Percentiles rank a stretch among this genome's conserved stretches.
Conservation (phyloP, 352 stramenopile genomes). For the Hyaloperonospora brassicae region DNA sequence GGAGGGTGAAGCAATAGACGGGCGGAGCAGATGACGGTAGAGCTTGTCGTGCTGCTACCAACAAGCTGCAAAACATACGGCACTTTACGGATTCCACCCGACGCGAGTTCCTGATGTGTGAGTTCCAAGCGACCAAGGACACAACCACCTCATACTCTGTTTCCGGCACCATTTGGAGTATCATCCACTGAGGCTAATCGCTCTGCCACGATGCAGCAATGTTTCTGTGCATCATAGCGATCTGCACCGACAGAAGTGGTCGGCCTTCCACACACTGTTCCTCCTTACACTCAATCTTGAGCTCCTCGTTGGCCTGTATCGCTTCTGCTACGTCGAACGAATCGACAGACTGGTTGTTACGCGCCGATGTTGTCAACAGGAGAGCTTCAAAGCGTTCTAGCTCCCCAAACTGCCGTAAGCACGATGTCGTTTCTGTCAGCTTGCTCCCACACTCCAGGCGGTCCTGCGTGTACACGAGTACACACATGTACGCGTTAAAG, state of each 20-base stretch:
- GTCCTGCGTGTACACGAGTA: conserved; percentile 10
- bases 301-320: conserved; percentile 3
- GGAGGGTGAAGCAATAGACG: no score
- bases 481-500: background rate
- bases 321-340: conserved; percentile 10
- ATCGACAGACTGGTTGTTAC: conserved; percentile 19
- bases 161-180: no score
- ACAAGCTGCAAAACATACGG: no score
- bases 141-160: no score
- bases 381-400: conserved; percentile 27
- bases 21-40: no score
- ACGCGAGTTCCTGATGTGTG: no score
- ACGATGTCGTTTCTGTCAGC: conserved; percentile 9
- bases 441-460: conserved; percentile 12
- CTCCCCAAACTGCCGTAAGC: conserved; percentile 25
- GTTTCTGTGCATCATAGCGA: conserved; percentile 15
- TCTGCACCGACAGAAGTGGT: conserved; percentile 12
- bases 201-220: conserved; percentile 8
- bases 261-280: conserved; percentile 5
- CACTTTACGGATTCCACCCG: no score
- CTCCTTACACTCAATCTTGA: background rate
- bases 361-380: conserved; percentile 9
- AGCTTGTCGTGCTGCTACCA: no score
- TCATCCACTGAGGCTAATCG: no score
- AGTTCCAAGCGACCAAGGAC: no score